These are phyloP conservation scores for Ceraceosorus bombacis DNA, from an alignment of 1,284 basidiomycete species.

Conservation along the genomic window DNA sequence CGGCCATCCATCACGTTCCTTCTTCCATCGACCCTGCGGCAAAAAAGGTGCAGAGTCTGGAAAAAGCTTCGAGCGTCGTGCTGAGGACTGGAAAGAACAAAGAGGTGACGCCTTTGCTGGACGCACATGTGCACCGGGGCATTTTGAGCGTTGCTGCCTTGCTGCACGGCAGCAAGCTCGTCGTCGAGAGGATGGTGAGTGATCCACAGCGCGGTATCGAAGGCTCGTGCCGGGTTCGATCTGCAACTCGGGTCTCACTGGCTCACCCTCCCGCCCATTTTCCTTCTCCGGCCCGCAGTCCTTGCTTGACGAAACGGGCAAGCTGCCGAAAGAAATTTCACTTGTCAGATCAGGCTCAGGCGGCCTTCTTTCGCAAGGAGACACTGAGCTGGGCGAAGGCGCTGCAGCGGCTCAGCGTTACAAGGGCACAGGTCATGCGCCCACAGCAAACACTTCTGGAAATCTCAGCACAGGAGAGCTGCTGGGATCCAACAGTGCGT, in stretches of 20 bases:
- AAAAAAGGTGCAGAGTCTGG: slow-evolving; percentile 9
- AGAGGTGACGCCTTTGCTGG: slow-evolving; percentile 53
- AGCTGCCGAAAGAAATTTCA: not conserved
- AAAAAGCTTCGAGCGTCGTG: not conserved
- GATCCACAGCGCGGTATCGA: not conserved
- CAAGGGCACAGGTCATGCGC: not conserved
- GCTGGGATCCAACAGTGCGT: not conserved
- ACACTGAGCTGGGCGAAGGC: slow-evolving; percentile 15
- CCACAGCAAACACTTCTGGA: not conserved
- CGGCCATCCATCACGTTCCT: slow-evolving; percentile 35
- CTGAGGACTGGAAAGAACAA: slow-evolving; percentile 2
- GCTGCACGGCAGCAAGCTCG: slow-evolving; percentile 18
- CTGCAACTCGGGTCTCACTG: too few relatives aligned
- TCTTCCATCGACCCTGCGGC: slow-evolving; percentile 19
- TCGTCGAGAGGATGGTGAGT: slow-evolving; percentile 6
- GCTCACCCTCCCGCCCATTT: not conserved
- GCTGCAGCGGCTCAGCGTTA: slow-evolving; percentile 27
- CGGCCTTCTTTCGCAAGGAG: slow-evolving; percentile 1
- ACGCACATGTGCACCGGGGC: slow-evolving; percentile 45
- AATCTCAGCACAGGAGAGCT: not conserved
- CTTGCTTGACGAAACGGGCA: not conserved
- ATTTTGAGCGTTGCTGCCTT: slow-evolving; percentile 53
- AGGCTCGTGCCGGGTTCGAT: too few relatives aligned
- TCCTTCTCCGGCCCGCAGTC: not conserved
- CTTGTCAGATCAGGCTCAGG: not conserved